These are phyloP conservation scores for Myxozyma vanderwaltii DNA, from an alignment of 805 yeast genomes.

Conservation along the genomic window DNA sequence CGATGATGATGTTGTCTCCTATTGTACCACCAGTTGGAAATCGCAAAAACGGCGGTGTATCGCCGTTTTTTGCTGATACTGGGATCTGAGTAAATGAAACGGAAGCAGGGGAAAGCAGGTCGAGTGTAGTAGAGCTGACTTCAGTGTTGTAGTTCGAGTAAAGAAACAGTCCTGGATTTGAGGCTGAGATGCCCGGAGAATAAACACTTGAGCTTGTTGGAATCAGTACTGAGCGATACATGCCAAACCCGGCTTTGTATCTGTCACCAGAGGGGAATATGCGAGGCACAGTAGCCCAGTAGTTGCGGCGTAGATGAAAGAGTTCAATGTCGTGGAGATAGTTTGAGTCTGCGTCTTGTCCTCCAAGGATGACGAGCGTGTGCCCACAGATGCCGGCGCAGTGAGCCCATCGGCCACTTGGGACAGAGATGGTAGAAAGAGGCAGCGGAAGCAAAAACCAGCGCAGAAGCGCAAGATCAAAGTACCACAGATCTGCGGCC, in stretches of 20 bases:
- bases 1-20: conserved; percentile 19
- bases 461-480: conserved; percentile 2
- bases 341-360: conserved; percentile 27
- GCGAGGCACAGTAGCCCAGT: conserved; percentile 15
- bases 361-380: conserved; percentile 28
- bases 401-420: conserved; percentile 29
- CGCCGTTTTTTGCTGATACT: not conserved
- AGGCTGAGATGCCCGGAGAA: not conserved
- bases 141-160: conserved; percentile 19
- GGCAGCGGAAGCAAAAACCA: conserved; percentile 20
- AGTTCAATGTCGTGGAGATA: conserved; percentile 23
- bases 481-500: conserved; percentile 25
- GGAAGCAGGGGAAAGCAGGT: conserved; percentile 9
- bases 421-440: not conserved
- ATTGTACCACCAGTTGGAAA: conserved; percentile 27
- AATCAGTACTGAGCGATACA: conserved; percentile 16
- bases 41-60: conserved; percentile 25
- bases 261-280: not conserved
- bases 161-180: conserved; percentile 4
- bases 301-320: conserved; percentile 20
- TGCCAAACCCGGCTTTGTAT: conserved; percentile 11
- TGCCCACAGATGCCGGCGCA: conserved; percentile 20
- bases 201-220: not conserved
- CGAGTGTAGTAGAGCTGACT: conserved; percentile 9
- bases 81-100: not conserved